Evolutionary conservation across 1,139 yeast genomes (phyloP).

Genomic region (Scheffersomyces segobiensis): DNA sequence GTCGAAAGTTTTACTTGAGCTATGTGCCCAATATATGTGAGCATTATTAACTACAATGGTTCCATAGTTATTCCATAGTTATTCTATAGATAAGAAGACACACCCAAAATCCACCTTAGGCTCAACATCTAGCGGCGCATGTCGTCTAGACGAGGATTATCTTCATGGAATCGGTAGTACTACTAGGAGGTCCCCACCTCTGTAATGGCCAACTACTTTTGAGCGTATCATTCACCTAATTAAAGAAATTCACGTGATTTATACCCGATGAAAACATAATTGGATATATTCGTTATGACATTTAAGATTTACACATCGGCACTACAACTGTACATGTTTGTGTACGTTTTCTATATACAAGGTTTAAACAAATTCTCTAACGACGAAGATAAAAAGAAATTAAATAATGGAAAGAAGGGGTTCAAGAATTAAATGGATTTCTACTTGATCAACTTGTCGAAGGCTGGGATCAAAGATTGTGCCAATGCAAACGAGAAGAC

Average conservation of each 20-base stretch:
- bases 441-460: conserved; percentile 63
- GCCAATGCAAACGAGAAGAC: conserved; percentile 97
- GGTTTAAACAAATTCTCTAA: not conserved
- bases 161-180: too few relatives aligned
- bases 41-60: too few relatives aligned
- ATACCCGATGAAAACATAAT: not conserved
- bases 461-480: conserved; percentile 93
- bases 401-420: not conserved
- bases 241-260: not conserved
- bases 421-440: not conserved
- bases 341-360: not conserved
- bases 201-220: not conserved
- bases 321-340: not conserved
- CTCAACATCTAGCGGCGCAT: too few relatives aligned
- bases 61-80: too few relatives aligned
- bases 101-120: too few relatives aligned
- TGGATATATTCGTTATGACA: not conserved
- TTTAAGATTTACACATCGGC: not conserved
- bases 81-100: too few relatives aligned
- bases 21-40: too few relatives aligned
- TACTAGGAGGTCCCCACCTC: not conserved
- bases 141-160: too few relatives aligned
- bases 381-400: not conserved
- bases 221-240: not conserved
- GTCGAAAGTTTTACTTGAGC: too few relatives aligned